A percentile compares a stretch with the other conserved stretches of the same genome.
Conservation (phyloP, 2,329 filamentous ascomycete species). For the Clarireedia hainanense region DNA sequence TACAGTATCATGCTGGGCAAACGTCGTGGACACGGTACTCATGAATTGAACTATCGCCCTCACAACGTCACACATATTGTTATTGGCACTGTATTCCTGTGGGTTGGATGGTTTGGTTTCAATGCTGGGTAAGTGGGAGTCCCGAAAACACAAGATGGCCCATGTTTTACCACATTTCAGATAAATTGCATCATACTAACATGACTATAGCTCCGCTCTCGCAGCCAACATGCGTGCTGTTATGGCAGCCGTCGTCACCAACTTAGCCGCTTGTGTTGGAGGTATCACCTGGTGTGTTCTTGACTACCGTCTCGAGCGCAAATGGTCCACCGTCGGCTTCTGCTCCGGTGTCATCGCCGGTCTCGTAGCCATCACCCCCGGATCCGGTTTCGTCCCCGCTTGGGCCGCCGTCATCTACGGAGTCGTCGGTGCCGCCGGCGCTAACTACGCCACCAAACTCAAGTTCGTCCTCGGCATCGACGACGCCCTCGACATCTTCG, state of each 20-base stretch:
- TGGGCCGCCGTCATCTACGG: slow-evolving; percentile 81
- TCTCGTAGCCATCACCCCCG: slow-evolving; percentile 81
- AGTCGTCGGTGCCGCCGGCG: slow-evolving; percentile 64
- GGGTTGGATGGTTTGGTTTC: slow-evolving; percentile 95
- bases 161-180: slow-evolving; percentile 1
- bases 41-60: slow-evolving; percentile 83
- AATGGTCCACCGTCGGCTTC: slow-evolving; percentile 91
- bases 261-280: slow-evolving; percentile 74
- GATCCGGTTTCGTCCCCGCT: slow-evolving; percentile 73
- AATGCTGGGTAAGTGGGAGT: slow-evolving; percentile 55
- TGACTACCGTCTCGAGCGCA: slow-evolving; percentile 80
- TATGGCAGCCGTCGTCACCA: slow-evolving; percentile 81
- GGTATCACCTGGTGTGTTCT: slow-evolving; percentile 85
- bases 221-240: slow-evolving; percentile 76
- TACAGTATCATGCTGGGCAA: slow-evolving; percentile 88
- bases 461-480: slow-evolving; percentile 78
- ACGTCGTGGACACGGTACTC: slow-evolving; percentile 64
- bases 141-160: neutral
- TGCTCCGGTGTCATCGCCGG: slow-evolving; percentile 86
- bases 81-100: slow-evolving; percentile 86
- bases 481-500: slow-evolving; percentile 83
- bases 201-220: slow-evolving; percentile 50
- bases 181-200: neutral
- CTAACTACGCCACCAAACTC: slow-evolving; percentile 87
- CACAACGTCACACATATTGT: slow-evolving; percentile 93